A percentile compares a stretch with the other conserved stretches of the same genome.
These are phyloP conservation scores for Silybum marianum DNA, from an alignment of 129 eudicot genomes.

Conservation along the genomic window DNA sequence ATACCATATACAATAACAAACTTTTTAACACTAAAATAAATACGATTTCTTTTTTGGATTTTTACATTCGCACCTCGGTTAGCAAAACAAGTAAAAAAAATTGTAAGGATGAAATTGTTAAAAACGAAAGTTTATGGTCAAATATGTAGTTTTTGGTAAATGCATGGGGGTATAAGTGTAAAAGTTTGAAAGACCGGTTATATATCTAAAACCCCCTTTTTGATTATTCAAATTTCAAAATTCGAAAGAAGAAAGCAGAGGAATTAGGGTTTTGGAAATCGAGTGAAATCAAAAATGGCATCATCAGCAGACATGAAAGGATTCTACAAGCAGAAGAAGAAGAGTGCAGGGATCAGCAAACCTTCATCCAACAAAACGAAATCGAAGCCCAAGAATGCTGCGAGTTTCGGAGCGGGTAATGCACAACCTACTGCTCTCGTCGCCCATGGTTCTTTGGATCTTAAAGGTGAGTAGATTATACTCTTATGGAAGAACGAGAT, in stretches of 20 bases:
- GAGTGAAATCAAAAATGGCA: constrained; percentile 42
- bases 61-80: background rate
- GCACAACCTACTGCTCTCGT: constrained; percentile 73
- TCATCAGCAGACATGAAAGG: constrained; percentile 59
- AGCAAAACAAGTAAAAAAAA: background rate
- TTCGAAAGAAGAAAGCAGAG: constrained; percentile 9
- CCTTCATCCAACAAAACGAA: constrained; percentile 25
- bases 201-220: background rate
- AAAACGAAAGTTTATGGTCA: background rate
- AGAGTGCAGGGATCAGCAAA: constrained; percentile 42
- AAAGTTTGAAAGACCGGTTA: background rate
- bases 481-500: background rate
- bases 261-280: constrained; percentile 27
- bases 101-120: background rate
- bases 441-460: constrained; percentile 61
- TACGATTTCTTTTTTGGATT: background rate
- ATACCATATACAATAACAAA: no score
- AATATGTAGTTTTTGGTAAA: background rate
- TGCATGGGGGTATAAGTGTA: background rate
- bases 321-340: constrained; percentile 66
- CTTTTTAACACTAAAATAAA: background rate
- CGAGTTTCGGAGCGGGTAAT: constrained; percentile 41
- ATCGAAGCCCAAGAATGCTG: constrained; percentile 42
- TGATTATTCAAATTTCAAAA: constrained; percentile 44
- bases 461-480: constrained; percentile 46